These are phyloP conservation scores for Metarhizium sp. DNA, from an alignment of 2,329 filamentous ascomycete genomes.

Conservation along the genomic window DNA sequence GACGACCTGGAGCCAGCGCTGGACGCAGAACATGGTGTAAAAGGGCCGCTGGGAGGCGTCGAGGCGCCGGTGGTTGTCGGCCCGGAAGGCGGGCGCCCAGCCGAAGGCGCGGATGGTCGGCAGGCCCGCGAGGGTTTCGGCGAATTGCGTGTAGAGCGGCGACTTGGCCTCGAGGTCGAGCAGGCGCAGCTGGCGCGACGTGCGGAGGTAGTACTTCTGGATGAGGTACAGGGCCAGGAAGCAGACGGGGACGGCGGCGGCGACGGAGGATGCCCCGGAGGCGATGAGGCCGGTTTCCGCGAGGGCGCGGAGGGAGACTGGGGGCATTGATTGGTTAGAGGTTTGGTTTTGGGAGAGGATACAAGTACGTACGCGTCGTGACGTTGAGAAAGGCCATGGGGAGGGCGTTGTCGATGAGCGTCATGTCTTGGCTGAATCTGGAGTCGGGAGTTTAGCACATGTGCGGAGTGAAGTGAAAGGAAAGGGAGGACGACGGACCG, in stretches of 20 bases:
- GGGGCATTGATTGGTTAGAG: no score
- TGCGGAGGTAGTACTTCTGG: conserved; percentile 41
- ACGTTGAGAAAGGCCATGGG: conserved; percentile 19
- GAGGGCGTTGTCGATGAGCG: conserved; percentile 24
- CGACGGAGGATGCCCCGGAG: conserved; percentile 18
- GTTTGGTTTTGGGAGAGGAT: no score
- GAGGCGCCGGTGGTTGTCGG: conserved; percentile 24
- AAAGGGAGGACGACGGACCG: conserved; percentile 7
- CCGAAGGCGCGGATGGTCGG: conserved; percentile 40
- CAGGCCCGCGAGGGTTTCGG: conserved; percentile 37
- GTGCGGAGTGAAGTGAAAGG: not conserved
- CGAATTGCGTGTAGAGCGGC: conserved; percentile 41
- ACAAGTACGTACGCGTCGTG: conserved; percentile 17
- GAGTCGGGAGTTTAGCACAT: not conserved
- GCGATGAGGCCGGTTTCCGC: conserved; percentile 15
- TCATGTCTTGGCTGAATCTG: conserved; percentile 32
- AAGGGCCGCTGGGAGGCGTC: conserved; percentile 38
- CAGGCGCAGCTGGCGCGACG: conserved; percentile 40
- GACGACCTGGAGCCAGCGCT: conserved; percentile 38
- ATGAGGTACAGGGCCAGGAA: conserved; percentile 31
- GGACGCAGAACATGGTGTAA: conserved; percentile 38
- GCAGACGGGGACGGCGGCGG: conserved; percentile 31
- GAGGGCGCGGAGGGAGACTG: conserved; percentile 12
- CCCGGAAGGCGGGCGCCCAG: conserved; percentile 29
- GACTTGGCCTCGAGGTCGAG: conserved; percentile 41